Percentiles rank a stretch among this genome's conserved stretches.
These are phyloP conservation scores for Aspergillus sp. DNA, from an alignment of 2,329 filamentous ascomycete species.

Conservation along the genomic window DNA sequence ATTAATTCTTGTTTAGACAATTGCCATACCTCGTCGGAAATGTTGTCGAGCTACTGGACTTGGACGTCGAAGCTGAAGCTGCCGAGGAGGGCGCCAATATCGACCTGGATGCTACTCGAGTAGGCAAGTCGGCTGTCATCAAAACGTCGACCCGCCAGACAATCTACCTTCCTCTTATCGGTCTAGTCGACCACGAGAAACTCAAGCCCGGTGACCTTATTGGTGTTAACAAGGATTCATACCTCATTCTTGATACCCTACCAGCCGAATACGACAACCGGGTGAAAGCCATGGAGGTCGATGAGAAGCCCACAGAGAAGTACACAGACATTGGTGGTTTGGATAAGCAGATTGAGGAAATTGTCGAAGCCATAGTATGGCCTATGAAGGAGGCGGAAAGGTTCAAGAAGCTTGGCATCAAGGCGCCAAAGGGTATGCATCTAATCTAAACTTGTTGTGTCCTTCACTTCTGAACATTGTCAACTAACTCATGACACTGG, in stretches of 20 bases:
- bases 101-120: constrained; percentile 91
- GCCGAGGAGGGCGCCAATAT: constrained; percentile 98
- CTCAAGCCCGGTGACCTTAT: constrained; percentile 96
- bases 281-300: constrained; percentile 99
- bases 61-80: constrained; percentile 93
- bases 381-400: constrained; percentile 99
- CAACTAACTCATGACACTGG: not conserved
- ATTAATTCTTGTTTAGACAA: constrained; percentile 61
- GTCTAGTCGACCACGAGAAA: constrained; percentile 90
- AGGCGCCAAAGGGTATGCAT: constrained; percentile 87
- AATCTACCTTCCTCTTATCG: constrained; percentile 96
- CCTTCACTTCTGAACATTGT: not conserved
- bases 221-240: constrained; percentile 98
- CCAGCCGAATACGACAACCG: constrained; percentile 98
- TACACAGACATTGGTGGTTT: constrained; percentile 97
- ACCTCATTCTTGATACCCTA: constrained; percentile 92
- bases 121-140: constrained; percentile 98
- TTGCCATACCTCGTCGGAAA: constrained; percentile 97
- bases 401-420: constrained; percentile 99
- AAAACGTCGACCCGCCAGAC: constrained; percentile 98
- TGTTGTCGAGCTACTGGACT: constrained; percentile 93
- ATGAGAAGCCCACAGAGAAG: constrained; percentile 99
- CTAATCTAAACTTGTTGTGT: not conserved
- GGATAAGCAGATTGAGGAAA: constrained; percentile 98
- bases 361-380: constrained; percentile 98